Evolutionary conservation across 345 rosid species (phyloP).

Genomic region (Salix suchowensis): DNA sequence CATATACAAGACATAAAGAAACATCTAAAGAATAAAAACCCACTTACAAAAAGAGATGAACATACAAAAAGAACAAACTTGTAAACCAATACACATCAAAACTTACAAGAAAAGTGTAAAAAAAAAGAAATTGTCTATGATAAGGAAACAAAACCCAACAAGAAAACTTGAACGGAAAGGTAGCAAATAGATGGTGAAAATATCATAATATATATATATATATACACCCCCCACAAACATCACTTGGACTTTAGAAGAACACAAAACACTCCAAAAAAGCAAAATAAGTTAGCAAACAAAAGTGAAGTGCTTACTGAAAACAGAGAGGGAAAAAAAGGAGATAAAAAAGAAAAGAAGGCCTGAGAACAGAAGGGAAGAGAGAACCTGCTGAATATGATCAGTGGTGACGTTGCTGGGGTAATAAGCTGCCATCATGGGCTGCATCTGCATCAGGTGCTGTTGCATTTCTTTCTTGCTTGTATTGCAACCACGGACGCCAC

Average conservation of each 20-base stretch:
- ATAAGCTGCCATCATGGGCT: slow-evolving; percentile 99
- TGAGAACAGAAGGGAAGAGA: slow-evolving; percentile 11
- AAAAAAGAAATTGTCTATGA: background rate
- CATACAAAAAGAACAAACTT: slow-evolving; percentile 26
- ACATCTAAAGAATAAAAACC: slow-evolving; percentile 9
- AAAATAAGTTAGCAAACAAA: background rate
- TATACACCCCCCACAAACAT: background rate
- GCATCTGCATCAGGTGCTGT: slow-evolving; percentile 99
- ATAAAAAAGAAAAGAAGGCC: background rate
- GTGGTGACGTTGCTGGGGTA: slow-evolving; percentile 99
- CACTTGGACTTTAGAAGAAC: background rate
- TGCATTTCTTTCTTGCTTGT: slow-evolving; percentile 32
- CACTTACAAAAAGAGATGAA: slow-evolving; percentile 11
- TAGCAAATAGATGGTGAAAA: background rate
- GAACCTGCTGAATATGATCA: slow-evolving; percentile 99
- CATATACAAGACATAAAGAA: background rate
- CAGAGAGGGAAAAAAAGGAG: background rate
- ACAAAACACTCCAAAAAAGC: background rate
- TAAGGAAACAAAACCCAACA: background rate
- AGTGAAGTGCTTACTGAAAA: background rate
- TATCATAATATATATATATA: background rate
- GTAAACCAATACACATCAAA: background rate
- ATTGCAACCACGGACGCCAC: background rate
- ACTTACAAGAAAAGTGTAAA: background rate
- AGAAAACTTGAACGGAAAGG: background rate